Evolutionary conservation across 1,139 yeast genomes (phyloP).

Genomic region (Candida neerlandica): DNA sequence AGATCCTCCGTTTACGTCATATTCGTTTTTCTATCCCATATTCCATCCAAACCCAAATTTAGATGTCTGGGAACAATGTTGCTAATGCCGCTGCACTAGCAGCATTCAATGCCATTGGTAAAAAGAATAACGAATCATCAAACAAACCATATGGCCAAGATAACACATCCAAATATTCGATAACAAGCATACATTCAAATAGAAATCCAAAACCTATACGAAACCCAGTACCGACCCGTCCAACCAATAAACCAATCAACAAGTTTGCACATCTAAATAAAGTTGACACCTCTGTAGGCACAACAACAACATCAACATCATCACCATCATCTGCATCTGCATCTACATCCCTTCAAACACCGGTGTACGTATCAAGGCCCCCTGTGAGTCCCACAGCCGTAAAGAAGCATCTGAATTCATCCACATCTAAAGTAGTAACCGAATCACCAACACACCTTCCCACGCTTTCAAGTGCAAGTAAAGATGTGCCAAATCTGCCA

Average conservation of each 20-base stretch:
- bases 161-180: slow-evolving; percentile 1
- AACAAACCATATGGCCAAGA: slow-evolving; percentile 5
- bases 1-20: neutral
- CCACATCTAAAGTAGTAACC: neutral
- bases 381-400: neutral
- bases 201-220: slow-evolving; percentile 5
- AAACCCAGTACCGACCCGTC: slow-evolving; percentile 4
- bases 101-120: slow-evolving; percentile 28
- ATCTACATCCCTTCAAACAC: slow-evolving; percentile 1
- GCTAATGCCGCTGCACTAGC: slow-evolving; percentile 41
- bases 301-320: slow-evolving; percentile 1
- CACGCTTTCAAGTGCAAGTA: neutral
- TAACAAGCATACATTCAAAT: slow-evolving; percentile 4
- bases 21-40: neutral
- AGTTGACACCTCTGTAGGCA: slow-evolving; percentile 1
- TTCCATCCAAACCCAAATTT: neutral
- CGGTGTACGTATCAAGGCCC: neutral
- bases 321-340: slow-evolving; percentile 1
- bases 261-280: slow-evolving; percentile 5
- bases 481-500: slow-evolving; percentile 7
- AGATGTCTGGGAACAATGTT: slow-evolving; percentile 15
- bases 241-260: neutral
- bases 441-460: neutral
- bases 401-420: neutral
- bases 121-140: slow-evolving; percentile 15